Conservation (phyloP, 176 grass and related monocot species). For the maize (Zea mays) region Zm-B73-REFERENCE-NAM-5.0 NC_050100.1:4491001-4491500, state of each 20-base stretch:
- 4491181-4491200: conserved; percentile 93
- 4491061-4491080: conserved; percentile 88
- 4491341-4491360: conserved; percentile 39
- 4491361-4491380: conserved; percentile 19
- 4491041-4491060: conserved; percentile 88
- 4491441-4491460: background rate
- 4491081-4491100: conserved; percentile 24
- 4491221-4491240: conserved; percentile 81
- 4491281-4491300: conserved; percentile 72
- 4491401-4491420: conserved; percentile 16
- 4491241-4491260: conserved; percentile 76
- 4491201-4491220: conserved; percentile 71
- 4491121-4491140: background rate
- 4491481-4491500: conserved; percentile 48
- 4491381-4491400: conserved; percentile 11
- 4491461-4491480: background rate
- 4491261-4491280: conserved; percentile 57
- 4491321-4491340: conserved; percentile 47
- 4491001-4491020: conserved; percentile 97
- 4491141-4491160: conserved; percentile 28
- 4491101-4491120: conserved; percentile 30
- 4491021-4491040: conserved; percentile 96
- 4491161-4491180: conserved; percentile 30
- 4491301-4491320: conserved; percentile 96
- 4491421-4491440: conserved; percentile 16